Conservation (phyloP, 2,329 filamentous ascomycete species). For the Xylariomycetidae sp. region DNA sequence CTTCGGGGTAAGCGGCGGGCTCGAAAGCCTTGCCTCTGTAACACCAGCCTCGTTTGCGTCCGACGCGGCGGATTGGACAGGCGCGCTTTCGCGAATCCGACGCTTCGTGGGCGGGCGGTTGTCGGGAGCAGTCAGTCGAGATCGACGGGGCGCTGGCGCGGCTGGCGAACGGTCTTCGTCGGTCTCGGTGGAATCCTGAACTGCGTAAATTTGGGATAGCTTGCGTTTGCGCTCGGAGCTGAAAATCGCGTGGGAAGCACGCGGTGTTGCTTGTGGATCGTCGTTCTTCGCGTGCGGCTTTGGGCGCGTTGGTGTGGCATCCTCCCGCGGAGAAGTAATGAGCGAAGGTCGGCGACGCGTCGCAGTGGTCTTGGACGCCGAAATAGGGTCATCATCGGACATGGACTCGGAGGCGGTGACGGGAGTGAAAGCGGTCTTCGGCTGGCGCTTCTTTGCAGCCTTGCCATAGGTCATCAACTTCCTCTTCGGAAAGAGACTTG, state of each 20-base stretch:
- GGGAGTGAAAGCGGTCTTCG: constrained; percentile 19
- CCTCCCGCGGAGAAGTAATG: constrained; percentile 15
- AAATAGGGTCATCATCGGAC: constrained; percentile 22
- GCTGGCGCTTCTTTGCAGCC: constrained; percentile 17
- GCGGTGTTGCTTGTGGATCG: constrained; percentile 9
- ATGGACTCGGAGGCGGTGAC: constrained; percentile 19
- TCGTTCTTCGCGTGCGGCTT: too few relatives aligned
- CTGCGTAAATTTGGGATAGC: constrained; percentile 21
- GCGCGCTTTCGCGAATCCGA: constrained; percentile 11
- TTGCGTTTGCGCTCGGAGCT: constrained; percentile 24
- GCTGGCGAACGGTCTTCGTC: constrained; percentile 9
- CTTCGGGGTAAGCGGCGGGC: constrained; percentile 25
- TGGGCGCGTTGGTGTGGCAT: constrained; percentile 10
- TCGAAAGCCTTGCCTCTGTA: constrained; percentile 19
- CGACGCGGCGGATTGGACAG: constrained; percentile 10
- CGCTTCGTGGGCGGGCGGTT: constrained; percentile 4
- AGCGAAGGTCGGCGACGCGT: constrained; percentile 13
- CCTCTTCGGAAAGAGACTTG: constrained; percentile 21
- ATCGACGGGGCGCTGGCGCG: constrained; percentile 15
- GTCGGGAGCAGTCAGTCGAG: constrained; percentile 15
- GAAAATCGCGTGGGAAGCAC: constrained; percentile 7
- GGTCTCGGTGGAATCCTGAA: constrained; percentile 12
- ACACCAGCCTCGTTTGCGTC: constrained; percentile 18
- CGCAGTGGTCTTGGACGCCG: constrained; percentile 14
- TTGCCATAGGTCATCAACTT: constrained; percentile 25